A percentile compares a stretch with the other conserved stretches of the same genome.
Conservation (phyloP, 2,329 filamentous ascomycete species). For the Coniella lustricola region DNA sequence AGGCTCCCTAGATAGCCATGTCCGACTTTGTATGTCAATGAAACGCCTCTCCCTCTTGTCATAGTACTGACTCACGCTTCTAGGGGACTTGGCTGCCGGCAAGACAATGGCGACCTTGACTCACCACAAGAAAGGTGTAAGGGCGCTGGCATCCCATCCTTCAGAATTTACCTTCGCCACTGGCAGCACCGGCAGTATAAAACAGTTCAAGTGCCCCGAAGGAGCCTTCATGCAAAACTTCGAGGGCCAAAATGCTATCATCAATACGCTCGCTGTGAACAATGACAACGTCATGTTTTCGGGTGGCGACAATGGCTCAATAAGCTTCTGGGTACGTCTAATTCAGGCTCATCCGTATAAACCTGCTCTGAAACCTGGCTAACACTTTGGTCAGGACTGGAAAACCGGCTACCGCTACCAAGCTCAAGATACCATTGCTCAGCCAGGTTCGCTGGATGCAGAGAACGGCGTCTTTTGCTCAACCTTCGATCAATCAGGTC, state of each 20-base stretch:
- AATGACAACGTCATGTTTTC: slow-evolving; percentile 94
- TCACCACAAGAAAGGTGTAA: slow-evolving; percentile 96
- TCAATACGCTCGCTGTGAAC: slow-evolving; percentile 90
- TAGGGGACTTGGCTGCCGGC: slow-evolving; percentile 78
- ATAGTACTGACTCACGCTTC: background rate
- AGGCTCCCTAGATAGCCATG: slow-evolving; percentile 84
- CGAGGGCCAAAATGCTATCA: slow-evolving; percentile 90
- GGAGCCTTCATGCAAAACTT: slow-evolving; percentile 99
- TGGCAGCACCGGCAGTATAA: slow-evolving; percentile 87
- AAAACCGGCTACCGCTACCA: slow-evolving; percentile 93
- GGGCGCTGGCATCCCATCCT: slow-evolving; percentile 76
- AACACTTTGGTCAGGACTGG: slow-evolving; percentile 56
- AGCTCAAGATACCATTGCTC: slow-evolving; percentile 79
- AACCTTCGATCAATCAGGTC: slow-evolving; percentile 81
- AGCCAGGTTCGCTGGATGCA: slow-evolving; percentile 88
- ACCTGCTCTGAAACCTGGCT: background rate
- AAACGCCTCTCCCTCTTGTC: background rate
- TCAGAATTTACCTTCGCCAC: slow-evolving; percentile 94
- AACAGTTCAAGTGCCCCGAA: slow-evolving; percentile 98
- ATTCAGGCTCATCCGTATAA: background rate
- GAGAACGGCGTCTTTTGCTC: slow-evolving; percentile 93
- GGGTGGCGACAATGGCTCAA: slow-evolving; percentile 90
- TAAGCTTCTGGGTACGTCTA: slow-evolving; percentile 69
- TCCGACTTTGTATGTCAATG: slow-evolving; percentile 59
- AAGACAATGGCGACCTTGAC: slow-evolving; percentile 95